Conservation (phyloP, 352 stramenopile genomes). For the Phytophthora capsici region DNA sequence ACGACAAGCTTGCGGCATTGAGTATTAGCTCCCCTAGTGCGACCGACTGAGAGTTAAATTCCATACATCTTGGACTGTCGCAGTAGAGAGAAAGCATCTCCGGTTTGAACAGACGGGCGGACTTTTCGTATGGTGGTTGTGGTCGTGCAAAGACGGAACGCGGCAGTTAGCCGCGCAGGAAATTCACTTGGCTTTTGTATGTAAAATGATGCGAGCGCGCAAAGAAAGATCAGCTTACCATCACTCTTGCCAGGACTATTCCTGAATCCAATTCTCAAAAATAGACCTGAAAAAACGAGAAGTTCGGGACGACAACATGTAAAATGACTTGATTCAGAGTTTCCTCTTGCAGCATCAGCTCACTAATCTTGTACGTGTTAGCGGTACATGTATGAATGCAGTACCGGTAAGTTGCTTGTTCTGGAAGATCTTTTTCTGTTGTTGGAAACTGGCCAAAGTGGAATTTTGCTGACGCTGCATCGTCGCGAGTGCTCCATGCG, state of each 20-base stretch:
- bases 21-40: constrained; percentile 12
- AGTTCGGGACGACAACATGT: too few species aligned
- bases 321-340: too few species aligned
- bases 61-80: constrained; percentile 1
- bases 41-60: neutral
- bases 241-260: constrained; percentile 26
- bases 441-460: neutral
- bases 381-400: too few species aligned
- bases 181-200: constrained; percentile 23
- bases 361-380: too few species aligned
- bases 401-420: too few species aligned
- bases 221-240: constrained; percentile 20
- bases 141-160: neutral
- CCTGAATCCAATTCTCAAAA: constrained; percentile 24
- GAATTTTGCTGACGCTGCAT: neutral
- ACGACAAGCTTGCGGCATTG: constrained; percentile 37
- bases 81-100: constrained; percentile 18
- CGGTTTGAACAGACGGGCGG: constrained; percentile 18
- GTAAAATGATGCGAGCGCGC: constrained; percentile 21
- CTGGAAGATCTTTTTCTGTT: neutral
- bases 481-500: constrained; percentile 1
- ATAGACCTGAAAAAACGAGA: constrained; percentile 2
- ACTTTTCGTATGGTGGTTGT: constrained; percentile 23
- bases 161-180: constrained; percentile 2
- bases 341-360: too few species aligned